These are phyloP conservation scores for Ganoderma leucocontextum DNA, from an alignment of 1,284 basidiomycete species.

Conservation along the genomic window DNA sequence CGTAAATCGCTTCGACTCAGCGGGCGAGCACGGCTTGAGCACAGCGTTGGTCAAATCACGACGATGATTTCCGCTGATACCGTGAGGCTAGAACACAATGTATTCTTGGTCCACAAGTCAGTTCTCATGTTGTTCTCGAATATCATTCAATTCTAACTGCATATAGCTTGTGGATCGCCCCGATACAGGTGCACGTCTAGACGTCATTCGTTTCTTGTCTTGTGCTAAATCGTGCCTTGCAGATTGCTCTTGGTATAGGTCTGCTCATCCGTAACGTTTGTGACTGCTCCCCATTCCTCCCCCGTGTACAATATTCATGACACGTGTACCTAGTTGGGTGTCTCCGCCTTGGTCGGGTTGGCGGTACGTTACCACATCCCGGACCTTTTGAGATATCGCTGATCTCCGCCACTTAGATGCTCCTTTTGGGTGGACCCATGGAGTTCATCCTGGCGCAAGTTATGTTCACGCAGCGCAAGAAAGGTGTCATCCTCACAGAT, in stretches of 20 bases:
- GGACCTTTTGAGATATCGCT: not conserved
- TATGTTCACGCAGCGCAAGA: slow-evolving; percentile 70
- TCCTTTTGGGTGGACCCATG: slow-evolving; percentile 68
- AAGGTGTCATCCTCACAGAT: slow-evolving; percentile 79
- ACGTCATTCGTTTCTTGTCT: not conserved
- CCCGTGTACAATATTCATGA: slow-evolving; percentile 12
- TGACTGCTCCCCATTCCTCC: not conserved
- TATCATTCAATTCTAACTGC: slow-evolving; percentile 20
- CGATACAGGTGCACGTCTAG: slow-evolving; percentile 53
- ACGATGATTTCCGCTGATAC: slow-evolving; percentile 76
- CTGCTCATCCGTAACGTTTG: slow-evolving; percentile 69
- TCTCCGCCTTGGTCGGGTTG: slow-evolving; percentile 77
- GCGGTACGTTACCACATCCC: slow-evolving; percentile 51
- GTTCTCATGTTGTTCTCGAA: slow-evolving; percentile 32
- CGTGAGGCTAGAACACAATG: slow-evolving; percentile 57
- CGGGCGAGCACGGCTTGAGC: slow-evolving; percentile 66
- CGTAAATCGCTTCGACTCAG: slow-evolving; percentile 76
- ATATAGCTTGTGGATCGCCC: slow-evolving; percentile 61
- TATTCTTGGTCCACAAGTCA: slow-evolving; percentile 59
- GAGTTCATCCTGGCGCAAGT: slow-evolving; percentile 68
- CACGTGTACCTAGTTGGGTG: slow-evolving; percentile 60
- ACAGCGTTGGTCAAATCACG: slow-evolving; percentile 73
- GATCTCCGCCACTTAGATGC: slow-evolving; percentile 45
- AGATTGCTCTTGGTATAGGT: slow-evolving; percentile 69
- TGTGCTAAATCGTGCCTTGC: slow-evolving; percentile 19